A percentile compares a stretch with the other conserved stretches of the same genome.
Conservation (phyloP, 2,329 filamentous ascomycete species). For the Camillea tinctor region DNA sequence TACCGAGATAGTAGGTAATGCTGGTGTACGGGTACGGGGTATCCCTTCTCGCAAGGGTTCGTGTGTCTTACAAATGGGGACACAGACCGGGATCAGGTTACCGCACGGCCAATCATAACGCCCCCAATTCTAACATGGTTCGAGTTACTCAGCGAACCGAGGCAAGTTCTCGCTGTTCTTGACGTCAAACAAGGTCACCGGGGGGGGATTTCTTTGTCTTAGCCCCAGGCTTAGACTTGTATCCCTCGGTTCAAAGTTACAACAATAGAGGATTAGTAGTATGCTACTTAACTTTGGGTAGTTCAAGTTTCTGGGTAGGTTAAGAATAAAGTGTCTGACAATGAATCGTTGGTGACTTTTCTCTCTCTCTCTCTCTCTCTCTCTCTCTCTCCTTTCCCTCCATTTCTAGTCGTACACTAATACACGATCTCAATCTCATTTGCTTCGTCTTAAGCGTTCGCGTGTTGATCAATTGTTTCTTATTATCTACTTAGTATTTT, state of each 20-base stretch:
- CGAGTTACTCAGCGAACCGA: neutral
- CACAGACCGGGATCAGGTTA: neutral
- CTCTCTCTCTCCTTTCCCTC: neutral
- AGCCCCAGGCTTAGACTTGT: neutral
- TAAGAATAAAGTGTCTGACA: neutral
- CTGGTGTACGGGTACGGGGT: too few species aligned
- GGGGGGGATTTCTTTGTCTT: neutral
- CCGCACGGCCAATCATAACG: neutral
- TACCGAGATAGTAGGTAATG: too few species aligned
- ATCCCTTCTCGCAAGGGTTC: too few species aligned
- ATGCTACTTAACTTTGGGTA: too few species aligned
- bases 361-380: neutral
- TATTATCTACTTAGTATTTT: too few species aligned
- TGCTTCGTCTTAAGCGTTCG: neutral
- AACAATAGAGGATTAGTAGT: neutral
- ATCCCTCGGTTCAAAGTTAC: neutral
- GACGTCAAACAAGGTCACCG: neutral
- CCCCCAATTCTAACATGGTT: neutral
- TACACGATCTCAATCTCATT: too few species aligned
- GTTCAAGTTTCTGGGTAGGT: too few species aligned
- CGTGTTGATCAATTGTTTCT: neutral
- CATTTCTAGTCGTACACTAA: too few species aligned
- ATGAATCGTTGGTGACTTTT: neutral
- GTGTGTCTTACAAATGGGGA: neutral
- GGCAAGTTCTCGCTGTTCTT: neutral